Base-by-base conservation (phyloP, 1,139 yeast species). In the Casaregolazyma lundiana region DNA sequence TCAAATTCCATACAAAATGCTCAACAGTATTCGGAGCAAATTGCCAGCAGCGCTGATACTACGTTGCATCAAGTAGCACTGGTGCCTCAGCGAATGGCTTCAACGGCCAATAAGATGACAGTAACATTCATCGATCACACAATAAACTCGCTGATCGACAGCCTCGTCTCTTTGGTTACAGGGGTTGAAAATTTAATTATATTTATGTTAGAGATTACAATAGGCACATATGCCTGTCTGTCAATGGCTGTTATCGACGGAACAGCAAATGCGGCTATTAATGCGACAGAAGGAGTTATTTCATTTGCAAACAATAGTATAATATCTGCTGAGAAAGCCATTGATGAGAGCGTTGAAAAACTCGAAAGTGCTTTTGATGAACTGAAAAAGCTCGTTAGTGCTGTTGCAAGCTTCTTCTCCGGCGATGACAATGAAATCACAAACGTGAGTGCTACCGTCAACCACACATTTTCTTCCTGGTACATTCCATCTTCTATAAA, bases 161-260 rank as follows among this genome's bases (percentile, higher is more conserved):
- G 72, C 1, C 46, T 78, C 29, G 60, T 70, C 2, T 51, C 80
- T 32, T 55, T 78, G 13, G 62, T 86, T 0, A 72, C 77, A 0
- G 81, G 81, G 0, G 68, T 82, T 11, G 82, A 85, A 55, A 72
- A 75, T 40, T 54, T 89, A 32, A 62, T 86, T 0, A 59, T 78
- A 8, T 89, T 92, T 59, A 70, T 80, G 19, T 66, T 92, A 15
- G 89, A 87, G 37, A 58, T 90, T 52, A 76, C 84, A 44, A 66
- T 89, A 6, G 97, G 97, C 0, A 90, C 97, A 0, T 86, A 85
- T 64, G 81, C 86, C 0, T 92, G 98, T 65, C 69, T 92, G 19
- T 64, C 88, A 6, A 79, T 85, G 0, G 82, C 94, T 4, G 77
- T 90, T 0, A 69, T 89, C 6, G 80, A 78, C 54, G 87, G 92